These are phyloP conservation scores for Fomes fomentarius DNA, from an alignment of 1,284 basidiomycete species.

Conservation along the genomic window DNA sequence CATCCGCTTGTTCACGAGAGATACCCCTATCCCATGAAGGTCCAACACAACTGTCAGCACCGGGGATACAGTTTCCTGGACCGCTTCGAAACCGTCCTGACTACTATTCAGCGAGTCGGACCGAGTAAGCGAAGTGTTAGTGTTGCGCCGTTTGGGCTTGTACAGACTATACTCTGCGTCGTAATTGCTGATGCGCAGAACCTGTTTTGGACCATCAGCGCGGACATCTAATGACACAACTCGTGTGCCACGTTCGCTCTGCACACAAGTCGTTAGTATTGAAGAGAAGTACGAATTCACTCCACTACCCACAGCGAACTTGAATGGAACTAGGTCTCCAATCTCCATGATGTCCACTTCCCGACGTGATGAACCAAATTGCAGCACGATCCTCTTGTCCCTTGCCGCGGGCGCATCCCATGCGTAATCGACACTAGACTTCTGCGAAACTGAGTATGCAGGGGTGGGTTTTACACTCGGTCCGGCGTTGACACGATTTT, in stretches of 20 bases:
- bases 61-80: constrained; percentile 77
- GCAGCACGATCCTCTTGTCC: constrained; percentile 82
- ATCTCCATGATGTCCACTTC: constrained; percentile 96
- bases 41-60: constrained; percentile 76
- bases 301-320: constrained; percentile 63
- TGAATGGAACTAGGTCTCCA: constrained; percentile 90
- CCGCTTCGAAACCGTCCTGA: constrained; percentile 86
- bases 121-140: constrained; percentile 56
- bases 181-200: constrained; percentile 89
- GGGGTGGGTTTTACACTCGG: constrained; percentile 39
- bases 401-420: constrained; percentile 93
- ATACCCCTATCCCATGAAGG: constrained; percentile 92
- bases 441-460: constrained; percentile 63
- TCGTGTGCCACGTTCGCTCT: constrained; percentile 58
- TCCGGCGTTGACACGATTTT: constrained; percentile 43
- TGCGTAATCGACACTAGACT: constrained; percentile 72
- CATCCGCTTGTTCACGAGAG: constrained; percentile 87
- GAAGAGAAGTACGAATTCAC: constrained; percentile 8
- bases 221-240: constrained; percentile 92
- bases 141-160: constrained; percentile 72
- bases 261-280: constrained; percentile 4
- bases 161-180: constrained; percentile 87
- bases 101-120: constrained; percentile 74
- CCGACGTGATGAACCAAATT: constrained; percentile 68
- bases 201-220: constrained; percentile 87